Base-by-base conservation (phyloP, 1,284 basidiomycete species). In the Rhodotorula sp. region DNA sequence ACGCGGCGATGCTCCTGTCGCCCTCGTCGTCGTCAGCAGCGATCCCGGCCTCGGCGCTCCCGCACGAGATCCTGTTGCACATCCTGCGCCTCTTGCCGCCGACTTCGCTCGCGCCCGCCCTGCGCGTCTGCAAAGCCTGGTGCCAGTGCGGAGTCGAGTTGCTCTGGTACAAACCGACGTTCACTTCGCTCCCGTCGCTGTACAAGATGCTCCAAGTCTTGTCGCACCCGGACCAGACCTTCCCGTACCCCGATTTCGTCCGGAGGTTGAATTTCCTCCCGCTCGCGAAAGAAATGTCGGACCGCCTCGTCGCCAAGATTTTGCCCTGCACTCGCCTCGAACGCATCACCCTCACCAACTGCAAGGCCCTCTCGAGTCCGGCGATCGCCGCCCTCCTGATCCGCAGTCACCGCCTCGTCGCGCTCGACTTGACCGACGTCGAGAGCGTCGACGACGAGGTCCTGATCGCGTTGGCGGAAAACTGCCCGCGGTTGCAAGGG, bases 121-220 rank as follows among this genome's bases (percentile, higher is more conserved):
- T 97, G 69, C 87, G 91, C 67, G 95, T 98, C 48, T 94, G 90
- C 51, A 89, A 92, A 69, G 86, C 89, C 20, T 99, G 97, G 95
- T 97, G 94, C 84, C 89, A 95, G 79, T 96, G 93, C 81, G 90
- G 93, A 14, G 93, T 96, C 66, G 93, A 97, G 81, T 86, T 98
- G 26, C 86, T 99, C 29, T 99, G 96, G 96, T 91, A 95, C 81
- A 91, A 92, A 78, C 95, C 96, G 23, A 85, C 86, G 67, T 89
- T 96, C 80, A 85, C 87, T 67, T 87, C 87, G 72, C 85, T 89
- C 70, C 84, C 86, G 64, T 89, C 89, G 58, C 86, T 96, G 64
- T 86, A 89, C 80, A 90, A 90, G 82, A 89, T 93, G 87, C 86
- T 93, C 78, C 83, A 85, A 64, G 84, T 90, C 52, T 83, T 93